Conservation (phyloP, 345 rosid species). For the Theobroma cacao region DNA sequence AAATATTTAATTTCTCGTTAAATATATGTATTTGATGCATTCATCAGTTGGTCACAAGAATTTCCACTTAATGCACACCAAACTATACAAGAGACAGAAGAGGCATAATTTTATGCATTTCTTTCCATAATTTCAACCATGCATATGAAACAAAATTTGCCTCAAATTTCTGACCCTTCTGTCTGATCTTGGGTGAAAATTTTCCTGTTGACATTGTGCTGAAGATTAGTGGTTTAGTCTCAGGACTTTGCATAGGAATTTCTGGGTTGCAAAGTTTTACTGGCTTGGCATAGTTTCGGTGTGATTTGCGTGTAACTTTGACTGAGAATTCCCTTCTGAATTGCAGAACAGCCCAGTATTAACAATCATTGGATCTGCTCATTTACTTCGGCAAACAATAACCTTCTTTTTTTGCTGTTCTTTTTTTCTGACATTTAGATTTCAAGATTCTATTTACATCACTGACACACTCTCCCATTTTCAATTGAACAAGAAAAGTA, state of each 20-base stretch:
- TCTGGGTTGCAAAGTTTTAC: not conserved
- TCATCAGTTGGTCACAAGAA: not conserved
- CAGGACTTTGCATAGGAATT: not conserved
- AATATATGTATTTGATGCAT: no score
- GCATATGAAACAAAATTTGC: not conserved
- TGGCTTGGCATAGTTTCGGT: not conserved
- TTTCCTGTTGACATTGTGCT: not conserved
- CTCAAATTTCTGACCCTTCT: not conserved
- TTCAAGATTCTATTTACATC: constrained; percentile 11
- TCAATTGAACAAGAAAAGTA: not conserved
- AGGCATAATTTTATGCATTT: not conserved
- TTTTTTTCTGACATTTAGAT: not conserved
- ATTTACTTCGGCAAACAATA: not conserved
- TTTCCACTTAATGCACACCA: not conserved
- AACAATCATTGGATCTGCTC: not conserved
- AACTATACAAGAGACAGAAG: not conserved
- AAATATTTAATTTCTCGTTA: no score
- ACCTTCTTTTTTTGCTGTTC: not conserved
- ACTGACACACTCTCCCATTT: not conserved
- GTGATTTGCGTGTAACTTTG: not conserved
- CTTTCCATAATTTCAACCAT: not conserved
- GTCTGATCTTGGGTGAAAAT: not conserved
- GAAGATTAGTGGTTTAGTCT: not conserved
- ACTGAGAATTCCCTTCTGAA: not conserved
- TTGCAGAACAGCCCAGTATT: not conserved